Base-by-base conservation (phyloP, 768 basidiomycete genomes). In the Panus rudis region DNA sequence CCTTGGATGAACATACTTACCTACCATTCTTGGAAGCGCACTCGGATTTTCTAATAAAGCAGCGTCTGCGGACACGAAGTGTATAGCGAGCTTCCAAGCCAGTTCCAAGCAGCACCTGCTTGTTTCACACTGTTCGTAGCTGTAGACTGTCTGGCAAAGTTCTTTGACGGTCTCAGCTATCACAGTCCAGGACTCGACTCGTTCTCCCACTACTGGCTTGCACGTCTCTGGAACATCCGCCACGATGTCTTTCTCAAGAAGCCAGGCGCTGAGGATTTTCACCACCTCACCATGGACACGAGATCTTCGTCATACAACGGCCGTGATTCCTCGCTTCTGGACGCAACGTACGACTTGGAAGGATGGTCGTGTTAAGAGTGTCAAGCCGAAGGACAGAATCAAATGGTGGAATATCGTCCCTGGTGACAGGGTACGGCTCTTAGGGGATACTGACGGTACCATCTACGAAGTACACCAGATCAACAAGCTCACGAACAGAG, bases 321-420 rank as follows among this genome's bases (percentile, higher is more conserved):
- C 73, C 43, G 67, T 46, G 3, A n/a, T 82, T 35, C 79, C 81
- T n/a, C 73, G 73, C 46, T 63, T 66, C 48, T 77, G 72, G 70
- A 39, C 62, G 41, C 68, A 72, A 54, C 67, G 70, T 39, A 57
- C 56, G 48, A 64, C 67, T 12, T 70, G 66, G 49, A 61, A 63
- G 33, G 73, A 75, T 57, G 50, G 64, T 0, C 11, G 37, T 8
- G 34, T 66, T 42, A 84, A 84, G 58, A 73, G 74, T 30, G 78
- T 76, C 34, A 70, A 73, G 11, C 72, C 76, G 10, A 70, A 71
- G 45, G 81, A 88, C 54, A 72, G 89, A 37, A 84, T 92, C 41
- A 84, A 87, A 59, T 78, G 76, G 57, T 92, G 89, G 89, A 92
- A 91, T 56, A 75, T 92, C 47, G 81, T 88, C 25, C 86, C 90